phyloP scores from a whole-genome alignment of 2,329 filamentous ascomycete species.

The Venturia pyrina region DNA sequence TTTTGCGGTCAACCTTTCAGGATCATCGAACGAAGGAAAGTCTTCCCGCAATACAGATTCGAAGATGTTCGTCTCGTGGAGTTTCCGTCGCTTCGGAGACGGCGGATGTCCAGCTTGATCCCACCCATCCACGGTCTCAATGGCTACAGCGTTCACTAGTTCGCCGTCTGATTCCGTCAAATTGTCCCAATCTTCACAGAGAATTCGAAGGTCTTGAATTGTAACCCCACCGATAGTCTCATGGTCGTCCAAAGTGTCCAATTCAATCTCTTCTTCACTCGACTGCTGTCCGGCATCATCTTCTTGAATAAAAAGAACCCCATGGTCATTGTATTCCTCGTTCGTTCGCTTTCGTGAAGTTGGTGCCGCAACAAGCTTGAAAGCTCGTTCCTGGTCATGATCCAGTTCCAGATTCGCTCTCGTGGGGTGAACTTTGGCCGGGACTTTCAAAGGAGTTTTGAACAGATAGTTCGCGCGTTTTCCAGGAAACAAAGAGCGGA shows the following conservation, averaged over 20 bases:
- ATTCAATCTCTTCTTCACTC: slow-evolving; percentile 36
- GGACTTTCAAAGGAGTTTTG: slow-evolving; percentile 68
- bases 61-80: slow-evolving; percentile 22
- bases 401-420: slow-evolving; percentile 84
- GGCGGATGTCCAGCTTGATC: slow-evolving; percentile 23
- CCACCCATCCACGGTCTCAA: slow-evolving; percentile 16
- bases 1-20: slow-evolving; percentile 60
- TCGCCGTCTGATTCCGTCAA: slow-evolving; percentile 30
- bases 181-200: slow-evolving; percentile 78
- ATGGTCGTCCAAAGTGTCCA: slow-evolving; percentile 45
- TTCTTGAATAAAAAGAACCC: slow-evolving; percentile 37
- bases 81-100: slow-evolving; percentile 58
- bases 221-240: slow-evolving; percentile 66
- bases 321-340: slow-evolving; percentile 44
- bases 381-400: slow-evolving; percentile 75
- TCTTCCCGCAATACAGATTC: slow-evolving; percentile 27
- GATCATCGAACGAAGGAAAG: slow-evolving; percentile 69
- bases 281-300: slow-evolving; percentile 38
- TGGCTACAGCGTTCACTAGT: slow-evolving; percentile 25
- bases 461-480: slow-evolving; percentile 69
- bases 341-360: slow-evolving; percentile 35
- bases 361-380: slow-evolving; percentile 60
- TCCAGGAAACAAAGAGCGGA: slow-evolving; percentile 72
- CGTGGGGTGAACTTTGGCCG: slow-evolving; percentile 72
- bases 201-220: slow-evolving; percentile 70